Percentiles rank a stretch among this genome's conserved stretches.
Conservation (phyloP, 164 flowering plant species). For the Berberis thunbergii region DNA sequence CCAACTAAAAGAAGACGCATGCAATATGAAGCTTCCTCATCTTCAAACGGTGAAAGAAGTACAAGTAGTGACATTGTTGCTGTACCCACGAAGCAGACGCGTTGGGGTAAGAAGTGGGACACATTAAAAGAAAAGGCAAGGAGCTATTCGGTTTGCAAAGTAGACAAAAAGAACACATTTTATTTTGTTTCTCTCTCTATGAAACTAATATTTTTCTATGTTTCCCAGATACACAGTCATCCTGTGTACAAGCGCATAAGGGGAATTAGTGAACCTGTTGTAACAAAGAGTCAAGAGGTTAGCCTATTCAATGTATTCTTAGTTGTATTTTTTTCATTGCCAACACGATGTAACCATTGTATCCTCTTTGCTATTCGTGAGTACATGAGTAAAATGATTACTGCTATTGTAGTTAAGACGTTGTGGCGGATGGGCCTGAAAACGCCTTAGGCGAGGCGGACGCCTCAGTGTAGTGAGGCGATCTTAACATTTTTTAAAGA, state of each 20-base stretch:
- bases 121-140: constrained; percentile 65
- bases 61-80: constrained; percentile 67
- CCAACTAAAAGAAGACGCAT: constrained; percentile 54
- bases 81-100: constrained; percentile 60
- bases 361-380: no score
- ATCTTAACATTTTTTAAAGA: no score
- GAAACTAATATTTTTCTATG: not conserved
- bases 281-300: constrained; percentile 83
- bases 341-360: no score
- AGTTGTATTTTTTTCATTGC: not conserved
- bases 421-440: no score
- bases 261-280: constrained; percentile 78
- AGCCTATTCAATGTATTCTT: not conserved
- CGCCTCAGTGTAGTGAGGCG: no score
- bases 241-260: constrained; percentile 60
- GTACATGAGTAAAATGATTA: no score
- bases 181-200: not conserved
- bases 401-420: no score
- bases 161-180: not conserved
- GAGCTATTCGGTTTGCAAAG: not conserved
- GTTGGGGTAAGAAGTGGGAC: constrained; percentile 77
- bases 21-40: constrained; percentile 37
- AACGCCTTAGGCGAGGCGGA: no score
- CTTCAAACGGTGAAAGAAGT: constrained; percentile 56
- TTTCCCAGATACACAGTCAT: constrained; percentile 52